Conservation (phyloP, 1,284 basidiomycete genomes). For the Trichosporon sp. region DNA sequence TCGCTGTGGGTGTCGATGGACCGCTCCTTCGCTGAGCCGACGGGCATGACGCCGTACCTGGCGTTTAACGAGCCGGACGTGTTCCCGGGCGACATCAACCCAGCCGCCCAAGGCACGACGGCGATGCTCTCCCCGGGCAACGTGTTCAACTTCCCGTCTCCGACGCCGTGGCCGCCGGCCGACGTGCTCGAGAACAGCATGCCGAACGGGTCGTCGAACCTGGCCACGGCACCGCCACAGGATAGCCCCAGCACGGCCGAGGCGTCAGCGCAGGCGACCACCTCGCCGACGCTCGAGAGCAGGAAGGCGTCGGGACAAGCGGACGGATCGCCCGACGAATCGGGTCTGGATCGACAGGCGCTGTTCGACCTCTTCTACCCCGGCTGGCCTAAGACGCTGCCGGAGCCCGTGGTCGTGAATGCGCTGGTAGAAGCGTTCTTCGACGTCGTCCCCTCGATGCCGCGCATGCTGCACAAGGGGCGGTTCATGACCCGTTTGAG, state of each 20-base stretch:
- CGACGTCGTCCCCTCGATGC: conserved; percentile 49
- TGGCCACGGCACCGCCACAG: background rate
- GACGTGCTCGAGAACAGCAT: background rate
- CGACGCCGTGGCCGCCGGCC: conserved; percentile 25
- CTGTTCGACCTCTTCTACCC: conserved; percentile 56
- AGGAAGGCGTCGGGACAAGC: conserved; percentile 18
- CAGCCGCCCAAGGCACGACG: background rate
- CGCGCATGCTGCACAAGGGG: conserved; percentile 52
- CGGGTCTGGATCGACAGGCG: conserved; percentile 39
- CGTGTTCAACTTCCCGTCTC: conserved; percentile 51
- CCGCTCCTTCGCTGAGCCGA: conserved; percentile 26
- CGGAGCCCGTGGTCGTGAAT: conserved; percentile 54
- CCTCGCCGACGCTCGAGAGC: background rate
- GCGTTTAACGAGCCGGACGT: conserved; percentile 21
- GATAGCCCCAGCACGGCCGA: background rate
- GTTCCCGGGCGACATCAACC: background rate
- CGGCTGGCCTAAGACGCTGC: conserved; percentile 54
- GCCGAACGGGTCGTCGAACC: conserved; percentile 3
- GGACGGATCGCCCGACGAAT: conserved; percentile 33
- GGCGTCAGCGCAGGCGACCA: background rate
- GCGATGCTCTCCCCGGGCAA: conserved; percentile 43
- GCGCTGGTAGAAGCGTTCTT: conserved; percentile 56
- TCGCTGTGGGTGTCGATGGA: conserved; percentile 29
- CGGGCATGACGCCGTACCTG: conserved; percentile 38
- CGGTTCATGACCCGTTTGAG: conserved; percentile 56